Evolutionary conservation across 805 yeast genomes (phyloP).

Genomic region (Candida ovalis): DNA sequence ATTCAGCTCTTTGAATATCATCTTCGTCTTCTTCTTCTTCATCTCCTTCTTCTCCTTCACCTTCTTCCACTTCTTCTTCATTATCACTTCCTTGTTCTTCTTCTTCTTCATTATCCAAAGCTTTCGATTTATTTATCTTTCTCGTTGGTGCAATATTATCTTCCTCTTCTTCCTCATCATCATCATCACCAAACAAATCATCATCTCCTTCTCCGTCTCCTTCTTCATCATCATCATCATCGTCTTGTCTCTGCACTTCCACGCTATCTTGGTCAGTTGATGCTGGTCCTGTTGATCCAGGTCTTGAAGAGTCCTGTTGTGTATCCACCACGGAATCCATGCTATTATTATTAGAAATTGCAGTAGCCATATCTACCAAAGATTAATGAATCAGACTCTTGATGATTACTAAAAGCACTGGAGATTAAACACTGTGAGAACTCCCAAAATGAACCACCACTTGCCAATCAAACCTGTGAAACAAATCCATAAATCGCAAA

Average conservation of each 20-base stretch:
- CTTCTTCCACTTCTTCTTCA: constrained; percentile 24
- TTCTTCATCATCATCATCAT: neutral
- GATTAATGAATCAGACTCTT: too few relatives aligned
- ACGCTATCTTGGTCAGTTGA: too few relatives aligned
- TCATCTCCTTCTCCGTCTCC: constrained; percentile 30
- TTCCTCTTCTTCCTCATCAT: constrained; percentile 22
- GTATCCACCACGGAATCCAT: neutral
- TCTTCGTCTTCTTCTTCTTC: constrained; percentile 33
- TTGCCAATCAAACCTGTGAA: too few relatives aligned
- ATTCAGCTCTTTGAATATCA: constrained; percentile 32
- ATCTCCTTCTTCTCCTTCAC: constrained; percentile 33
- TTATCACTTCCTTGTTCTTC: constrained; percentile 34
- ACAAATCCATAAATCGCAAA: too few relatives aligned
- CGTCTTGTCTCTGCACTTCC: neutral
- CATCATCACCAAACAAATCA: constrained; percentile 35
- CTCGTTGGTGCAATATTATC: constrained; percentile 4
- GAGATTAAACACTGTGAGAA: too few relatives aligned
- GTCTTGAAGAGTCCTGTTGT: too few relatives aligned
- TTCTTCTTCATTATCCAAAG: constrained; percentile 21
- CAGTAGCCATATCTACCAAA: too few relatives aligned
- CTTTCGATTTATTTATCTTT: constrained; percentile 12
- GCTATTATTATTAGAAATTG: too few relatives aligned
- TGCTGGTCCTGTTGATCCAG: too few relatives aligned
- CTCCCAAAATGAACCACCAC: too few relatives aligned
- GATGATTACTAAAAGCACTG: too few relatives aligned